Evolutionary conservation across 441 rosid genomes (phyloP), one percentile per base, ranked within the genome.

Genomic region (Theobroma grandiflorum): DNA sequence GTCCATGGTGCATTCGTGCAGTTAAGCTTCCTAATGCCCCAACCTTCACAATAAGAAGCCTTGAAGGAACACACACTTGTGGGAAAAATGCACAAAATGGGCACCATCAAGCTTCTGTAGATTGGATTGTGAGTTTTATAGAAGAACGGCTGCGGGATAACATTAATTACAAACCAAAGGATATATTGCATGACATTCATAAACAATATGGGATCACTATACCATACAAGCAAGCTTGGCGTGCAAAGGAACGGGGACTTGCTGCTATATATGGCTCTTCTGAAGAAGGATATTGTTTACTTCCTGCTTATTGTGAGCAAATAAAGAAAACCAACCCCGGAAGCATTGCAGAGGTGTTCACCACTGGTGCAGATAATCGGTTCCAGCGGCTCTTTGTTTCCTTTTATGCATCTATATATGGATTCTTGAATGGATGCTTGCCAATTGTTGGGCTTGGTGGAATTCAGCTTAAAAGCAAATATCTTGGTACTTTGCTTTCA

Each of bases 201-300:
- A 76, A 85, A 77, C 88, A 87, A 11, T 84, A 90, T 37, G 90
- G 90, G 68, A 89, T 91, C 79, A 86, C 82, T 42, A 85, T 91
- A 61, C 90, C 95, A 2, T 87, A 88, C 82, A 91, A 90, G 85
- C 92, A 91, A 82, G 95, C 93, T 70, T 89, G 91, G 92, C 91
- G 87, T 72, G 93, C 91, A 31, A 88, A 91, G 79, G 94, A 89
- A 81, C 85, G 93, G 15, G 89, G 94, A n/a, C 88, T 89, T 20
- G 90, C 90, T 3, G 90, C 90, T 53, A 90, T 91, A 78, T 88
- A 85, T 85, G 95, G 91, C 75, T 87, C 93, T 72, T 90, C 85
- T 77, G 95, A 91, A 80, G 91, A 91, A 84, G 95, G 92, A 80
- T 90, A 90, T 53, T 85, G 85, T 77, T 72, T 79, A 33, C 92